Percentiles rank a stretch among this genome's conserved stretches.
phyloP scores from a whole-genome alignment of 257 asterid genomes.

The Eustoma russellianum region DNA sequence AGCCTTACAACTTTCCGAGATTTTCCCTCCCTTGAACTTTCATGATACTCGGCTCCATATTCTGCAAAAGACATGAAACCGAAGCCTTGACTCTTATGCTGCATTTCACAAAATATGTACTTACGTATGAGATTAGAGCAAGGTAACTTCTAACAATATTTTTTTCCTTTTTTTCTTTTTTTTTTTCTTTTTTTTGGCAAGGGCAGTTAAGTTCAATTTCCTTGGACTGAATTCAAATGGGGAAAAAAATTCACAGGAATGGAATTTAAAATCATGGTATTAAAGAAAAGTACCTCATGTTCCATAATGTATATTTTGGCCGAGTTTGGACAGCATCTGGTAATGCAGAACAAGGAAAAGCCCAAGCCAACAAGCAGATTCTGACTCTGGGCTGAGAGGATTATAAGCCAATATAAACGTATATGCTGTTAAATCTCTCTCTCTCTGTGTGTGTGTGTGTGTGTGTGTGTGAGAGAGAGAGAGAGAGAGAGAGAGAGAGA shows the following conservation, averaged over 20 bases:
- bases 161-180: too few relatives aligned
- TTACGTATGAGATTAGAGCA: too few relatives aligned
- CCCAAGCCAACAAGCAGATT: too few relatives aligned
- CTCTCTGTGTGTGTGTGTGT: too few relatives aligned
- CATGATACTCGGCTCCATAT: conserved; percentile 65
- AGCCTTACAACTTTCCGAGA: conserved; percentile 59
- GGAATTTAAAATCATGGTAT: too few relatives aligned
- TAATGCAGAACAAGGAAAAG: neutral
- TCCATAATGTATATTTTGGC: conserved; percentile 82
- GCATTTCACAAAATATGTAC: conserved; percentile 20
- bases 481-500: too few relatives aligned
- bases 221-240: neutral
- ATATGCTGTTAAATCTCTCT: too few relatives aligned
- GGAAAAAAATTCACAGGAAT: neutral
- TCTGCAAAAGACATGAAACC: conserved; percentile 94
- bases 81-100: conserved; percentile 78
- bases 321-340: conserved; percentile 86
- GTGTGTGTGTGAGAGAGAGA: too few relatives aligned
- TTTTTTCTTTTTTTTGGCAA: too few relatives aligned
- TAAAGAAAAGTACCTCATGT: conserved; percentile 56
- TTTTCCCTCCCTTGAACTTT: conserved; percentile 30
- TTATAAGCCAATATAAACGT: too few relatives aligned
- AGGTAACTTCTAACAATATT: too few relatives aligned
- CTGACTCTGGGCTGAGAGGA: too few relatives aligned
- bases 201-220: neutral